Percentiles rank a stretch among this genome's conserved stretches.
These are phyloP conservation scores for Stylosanthes scabra DNA, from an alignment of 331 rosid species.

Conservation along the genomic window DNA sequence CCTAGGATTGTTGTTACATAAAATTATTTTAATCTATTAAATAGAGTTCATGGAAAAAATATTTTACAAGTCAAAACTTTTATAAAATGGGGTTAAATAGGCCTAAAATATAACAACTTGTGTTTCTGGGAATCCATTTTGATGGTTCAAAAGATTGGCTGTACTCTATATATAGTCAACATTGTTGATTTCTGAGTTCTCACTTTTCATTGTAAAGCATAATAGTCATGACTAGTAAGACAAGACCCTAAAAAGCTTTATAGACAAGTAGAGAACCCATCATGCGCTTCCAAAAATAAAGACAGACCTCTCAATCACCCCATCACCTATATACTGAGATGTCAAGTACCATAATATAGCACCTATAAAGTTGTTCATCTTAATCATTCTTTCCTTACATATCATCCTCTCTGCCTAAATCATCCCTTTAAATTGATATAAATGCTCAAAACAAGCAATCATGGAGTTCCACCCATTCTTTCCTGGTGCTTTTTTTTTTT, in stretches of 20 bases:
- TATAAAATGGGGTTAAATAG: too few relatives aligned
- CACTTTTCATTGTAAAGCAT: conserved; percentile 32
- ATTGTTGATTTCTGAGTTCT: neutral
- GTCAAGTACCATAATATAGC: neutral
- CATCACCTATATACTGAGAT: neutral
- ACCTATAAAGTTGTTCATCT: neutral
- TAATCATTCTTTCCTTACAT: conserved; percentile 30
- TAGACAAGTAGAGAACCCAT: neutral
- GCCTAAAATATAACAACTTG: too few relatives aligned
- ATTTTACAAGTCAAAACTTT: too few relatives aligned
- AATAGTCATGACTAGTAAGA: neutral
- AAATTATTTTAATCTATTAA: too few relatives aligned
- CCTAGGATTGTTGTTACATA: too few relatives aligned
- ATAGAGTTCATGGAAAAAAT: too few relatives aligned
- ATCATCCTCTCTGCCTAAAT: neutral
- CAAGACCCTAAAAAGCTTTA: neutral
- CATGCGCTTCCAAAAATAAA: neutral
- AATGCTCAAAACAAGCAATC: conserved; percentile 29
- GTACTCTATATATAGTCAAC: neutral
- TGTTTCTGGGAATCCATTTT: conserved; percentile 1
- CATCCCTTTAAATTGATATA: conserved; percentile 25
- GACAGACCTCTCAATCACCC: neutral
- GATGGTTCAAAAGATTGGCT: neutral
- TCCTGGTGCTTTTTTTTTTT: conserved; percentile 5
- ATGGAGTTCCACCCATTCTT: conserved; percentile 30